Evolutionary conservation across 768 basidiomycete genomes (phyloP), one percentile per base, ranked within the genome.

Genomic region (Suillus subluteus): DNA sequence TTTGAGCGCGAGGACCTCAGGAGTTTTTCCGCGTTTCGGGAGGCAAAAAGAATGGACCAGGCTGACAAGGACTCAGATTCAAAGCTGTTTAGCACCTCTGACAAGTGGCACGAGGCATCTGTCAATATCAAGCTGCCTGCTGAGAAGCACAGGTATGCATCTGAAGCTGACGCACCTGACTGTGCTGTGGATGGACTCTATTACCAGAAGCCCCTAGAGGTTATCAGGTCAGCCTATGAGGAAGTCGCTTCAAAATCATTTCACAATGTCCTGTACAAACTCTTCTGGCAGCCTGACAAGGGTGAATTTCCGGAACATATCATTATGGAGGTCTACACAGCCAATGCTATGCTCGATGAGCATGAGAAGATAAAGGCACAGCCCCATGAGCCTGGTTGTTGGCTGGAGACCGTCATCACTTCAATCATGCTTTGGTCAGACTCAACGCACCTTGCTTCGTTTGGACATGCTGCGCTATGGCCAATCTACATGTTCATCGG

Each of bases 341-440:
- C 64, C 8, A 30, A 62, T 8, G 43, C 44, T 3, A 62, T 65
- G 64, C 38, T 65, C 8, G 6, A 62, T 3, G 58, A 65, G 43
- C 58, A 65, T 15, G 9, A 62, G 64, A 9, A 18, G 9, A 48
- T 65, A n/a, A 62, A 62, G 5, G 8, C 13, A 30, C 64, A 62
- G 52, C 26, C 66, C 21, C 56, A 2, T 8, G 44, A 21, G 18
- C 15, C 23, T 4, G 64, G 58, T 0, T 72, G 74, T n/a, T 63
- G 65, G 4, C 59, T 75, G 7, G 71, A 73, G 30, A 71, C 58
- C 0, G 62, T 70, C 2, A 43, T 76, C 8, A 66, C 64, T 0
- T 43, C 66, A 0, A 61, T 76, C 18, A 76, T 76, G 72, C 13
- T 77, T 1, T 77, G 74, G 69, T 77, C 71, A 0, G 66, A 76